These are phyloP conservation scores for Trichophyton simii DNA, from an alignment of 2,329 filamentous ascomycete species.

Conservation along the genomic window DNA sequence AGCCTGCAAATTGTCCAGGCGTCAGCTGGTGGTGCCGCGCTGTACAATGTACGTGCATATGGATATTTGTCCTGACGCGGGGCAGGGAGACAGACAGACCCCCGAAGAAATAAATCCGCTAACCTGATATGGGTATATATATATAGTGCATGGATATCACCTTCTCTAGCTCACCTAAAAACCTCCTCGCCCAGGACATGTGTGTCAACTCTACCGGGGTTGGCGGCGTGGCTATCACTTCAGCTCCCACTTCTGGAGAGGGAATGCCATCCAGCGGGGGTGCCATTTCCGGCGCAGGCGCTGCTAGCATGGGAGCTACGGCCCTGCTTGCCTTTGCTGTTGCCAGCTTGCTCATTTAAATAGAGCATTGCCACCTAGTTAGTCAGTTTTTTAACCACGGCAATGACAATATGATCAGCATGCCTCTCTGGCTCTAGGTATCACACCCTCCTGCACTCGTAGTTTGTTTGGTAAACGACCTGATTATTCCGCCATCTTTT, in stretches of 20 bases:
- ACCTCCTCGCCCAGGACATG: conserved; percentile 23
- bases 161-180: conserved; percentile 27
- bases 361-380: no score
- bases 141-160: conserved; percentile 34
- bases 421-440: no score
- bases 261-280: neutral
- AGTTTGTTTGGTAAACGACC: no score
- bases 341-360: neutral
- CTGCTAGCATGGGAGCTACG: neutral
- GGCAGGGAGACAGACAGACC: no score
- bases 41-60: conserved; percentile 35
- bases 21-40: conserved; percentile 25
- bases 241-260: neutral
- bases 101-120: no score
- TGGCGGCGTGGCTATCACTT: conserved; percentile 18
- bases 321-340: neutral
- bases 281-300: neutral
- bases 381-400: no score
- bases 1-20: conserved; percentile 37
- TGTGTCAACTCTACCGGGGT: conserved; percentile 32
- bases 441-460: no score
- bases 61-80: no score
- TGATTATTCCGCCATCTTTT: no score
- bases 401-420: no score
- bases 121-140: neutral